These are phyloP conservation scores for Coriaria nepalensis DNA, from an alignment of 306 rosid species.

Conservation along the genomic window DNA sequence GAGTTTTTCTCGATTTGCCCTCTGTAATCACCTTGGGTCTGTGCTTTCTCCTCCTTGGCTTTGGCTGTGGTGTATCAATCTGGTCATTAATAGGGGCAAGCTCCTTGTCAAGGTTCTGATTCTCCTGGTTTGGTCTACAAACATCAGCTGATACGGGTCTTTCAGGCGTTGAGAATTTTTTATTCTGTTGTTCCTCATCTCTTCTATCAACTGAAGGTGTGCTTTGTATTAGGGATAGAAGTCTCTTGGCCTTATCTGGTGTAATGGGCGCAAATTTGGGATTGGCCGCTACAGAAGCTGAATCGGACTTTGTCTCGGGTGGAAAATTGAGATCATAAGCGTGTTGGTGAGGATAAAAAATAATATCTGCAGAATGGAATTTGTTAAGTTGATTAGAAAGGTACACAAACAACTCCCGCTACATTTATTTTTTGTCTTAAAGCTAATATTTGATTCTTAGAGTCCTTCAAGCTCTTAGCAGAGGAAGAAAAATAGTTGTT, in stretches of 20 bases:
- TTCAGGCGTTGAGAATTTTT: neutral
- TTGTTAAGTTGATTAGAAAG: constrained; percentile 1
- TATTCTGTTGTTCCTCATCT: constrained; percentile 6
- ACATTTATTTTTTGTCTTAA: too few relatives aligned
- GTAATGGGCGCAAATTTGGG: constrained; percentile 12
- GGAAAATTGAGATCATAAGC: constrained; percentile 9
- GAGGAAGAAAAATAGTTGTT: too few relatives aligned
- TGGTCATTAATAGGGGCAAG: neutral
- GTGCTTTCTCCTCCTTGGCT: constrained; percentile 13
- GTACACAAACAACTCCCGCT: neutral
- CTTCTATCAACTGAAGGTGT: neutral
- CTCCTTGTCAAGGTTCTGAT: constrained; percentile 4
- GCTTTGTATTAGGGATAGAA: neutral
- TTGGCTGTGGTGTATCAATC: constrained; percentile 4
- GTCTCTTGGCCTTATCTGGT: constrained; percentile 8
- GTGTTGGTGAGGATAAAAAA: constrained; percentile 1
- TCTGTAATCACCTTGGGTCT: constrained; percentile 15
- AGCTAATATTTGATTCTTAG: too few relatives aligned
- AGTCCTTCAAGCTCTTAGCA: too few relatives aligned
- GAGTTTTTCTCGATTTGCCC: constrained; percentile 6
- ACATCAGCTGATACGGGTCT: neutral
- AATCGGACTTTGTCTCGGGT: constrained; percentile 6
- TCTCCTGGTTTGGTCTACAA: constrained; percentile 2
- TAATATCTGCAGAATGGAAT: constrained; percentile 2
- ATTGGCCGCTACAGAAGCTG: constrained; percentile 6